These are phyloP conservation scores for Cryphonectria japonica DNA, from an alignment of 2,329 filamentous ascomycete species.

Conservation along the genomic window DNA sequence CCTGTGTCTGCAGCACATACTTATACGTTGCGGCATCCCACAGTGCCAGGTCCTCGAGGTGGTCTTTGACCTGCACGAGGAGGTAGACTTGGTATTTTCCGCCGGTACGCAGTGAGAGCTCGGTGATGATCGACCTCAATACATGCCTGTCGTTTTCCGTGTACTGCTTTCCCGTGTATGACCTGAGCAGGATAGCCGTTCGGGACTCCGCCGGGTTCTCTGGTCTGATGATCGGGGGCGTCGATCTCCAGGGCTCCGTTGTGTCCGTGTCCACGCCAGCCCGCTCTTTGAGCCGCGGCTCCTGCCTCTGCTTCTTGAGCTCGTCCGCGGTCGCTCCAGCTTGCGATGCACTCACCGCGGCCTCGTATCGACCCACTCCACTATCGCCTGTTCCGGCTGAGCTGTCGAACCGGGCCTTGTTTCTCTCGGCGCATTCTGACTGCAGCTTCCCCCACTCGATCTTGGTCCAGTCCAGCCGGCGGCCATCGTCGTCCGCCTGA, in stretches of 20 bases:
- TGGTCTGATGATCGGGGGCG: slow-evolving; percentile 11
- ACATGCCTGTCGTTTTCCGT: slow-evolving; percentile 79
- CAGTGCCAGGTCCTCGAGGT: slow-evolving; percentile 52
- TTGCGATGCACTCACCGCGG: slow-evolving; percentile 34
- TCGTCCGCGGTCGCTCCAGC: slow-evolving; percentile 24
- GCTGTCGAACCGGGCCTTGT: slow-evolving; percentile 65
- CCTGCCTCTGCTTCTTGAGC: slow-evolving; percentile 28
- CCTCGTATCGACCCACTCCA: slow-evolving; percentile 48
- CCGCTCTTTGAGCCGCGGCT: slow-evolving; percentile 15
- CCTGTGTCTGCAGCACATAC: slow-evolving; percentile 53
- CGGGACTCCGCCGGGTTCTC: slow-evolving; percentile 49
- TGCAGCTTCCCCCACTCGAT: slow-evolving; percentile 76
- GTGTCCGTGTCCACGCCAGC: slow-evolving; percentile 3
- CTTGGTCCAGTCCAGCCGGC: slow-evolving; percentile 60
- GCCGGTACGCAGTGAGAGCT: slow-evolving; percentile 74
- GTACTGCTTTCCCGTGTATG: slow-evolving; percentile 76
- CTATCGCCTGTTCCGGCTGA: slow-evolving; percentile 34
- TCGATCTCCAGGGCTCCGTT: slow-evolving; percentile 8
- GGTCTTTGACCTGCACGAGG: slow-evolving; percentile 76
- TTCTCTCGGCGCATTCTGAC: slow-evolving; percentile 65
- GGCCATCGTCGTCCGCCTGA: slow-evolving; percentile 50
- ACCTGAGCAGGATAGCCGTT: slow-evolving; percentile 76
- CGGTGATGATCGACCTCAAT: slow-evolving; percentile 77
- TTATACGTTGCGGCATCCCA: slow-evolving; percentile 64
- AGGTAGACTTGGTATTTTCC: slow-evolving; percentile 82